Percentiles rank a stretch among this genome's conserved stretches.
phyloP scores from a whole-genome alignment of 257 asterid genomes.

The Gynochthodes officinalis region DNA sequence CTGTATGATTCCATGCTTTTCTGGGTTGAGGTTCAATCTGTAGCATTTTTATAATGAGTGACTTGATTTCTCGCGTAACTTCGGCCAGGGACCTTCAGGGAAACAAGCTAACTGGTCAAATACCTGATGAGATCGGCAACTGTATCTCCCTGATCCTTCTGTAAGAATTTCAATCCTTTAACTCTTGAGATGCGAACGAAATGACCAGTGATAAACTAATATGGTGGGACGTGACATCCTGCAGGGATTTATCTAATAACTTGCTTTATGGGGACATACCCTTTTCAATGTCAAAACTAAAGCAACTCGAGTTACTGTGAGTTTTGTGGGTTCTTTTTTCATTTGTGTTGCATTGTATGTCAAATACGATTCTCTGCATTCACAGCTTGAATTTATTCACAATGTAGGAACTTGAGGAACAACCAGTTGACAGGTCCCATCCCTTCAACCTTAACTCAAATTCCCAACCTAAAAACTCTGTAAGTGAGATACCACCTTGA shows the following conservation, averaged over 20 bases:
- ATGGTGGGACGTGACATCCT: not conserved
- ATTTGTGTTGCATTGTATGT: not conserved
- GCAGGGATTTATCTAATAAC: constrained; percentile 88
- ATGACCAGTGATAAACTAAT: not conserved
- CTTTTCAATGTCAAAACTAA: constrained; percentile 82
- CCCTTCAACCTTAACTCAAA: constrained; percentile 91
- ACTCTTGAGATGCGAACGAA: not conserved
- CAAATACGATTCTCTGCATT: not conserved
- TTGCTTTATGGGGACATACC: constrained; percentile 81
- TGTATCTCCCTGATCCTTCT: constrained; percentile 56
- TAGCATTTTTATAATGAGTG: not conserved
- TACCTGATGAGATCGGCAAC: constrained; percentile 91
- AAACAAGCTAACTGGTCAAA: constrained; percentile 80
- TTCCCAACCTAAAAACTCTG: constrained; percentile 91
- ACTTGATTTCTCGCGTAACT: not conserved
- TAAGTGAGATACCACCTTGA: constrained; percentile 29
- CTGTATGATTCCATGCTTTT: constrained; percentile 45
- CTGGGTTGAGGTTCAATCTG: not conserved
- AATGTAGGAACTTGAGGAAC: constrained; percentile 69
- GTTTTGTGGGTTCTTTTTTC: constrained; percentile 18
- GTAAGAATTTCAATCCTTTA: constrained; percentile 34
- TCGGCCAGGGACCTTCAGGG: constrained; percentile 85
- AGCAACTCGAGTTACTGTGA: constrained; percentile 88
- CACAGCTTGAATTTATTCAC: not conserved
- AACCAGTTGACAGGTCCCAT: constrained; percentile 90